Evolutionary conservation across 495 filamentous ascomycete genomes (phyloP).

Genomic region (Penicillium flavigenum): DNA sequence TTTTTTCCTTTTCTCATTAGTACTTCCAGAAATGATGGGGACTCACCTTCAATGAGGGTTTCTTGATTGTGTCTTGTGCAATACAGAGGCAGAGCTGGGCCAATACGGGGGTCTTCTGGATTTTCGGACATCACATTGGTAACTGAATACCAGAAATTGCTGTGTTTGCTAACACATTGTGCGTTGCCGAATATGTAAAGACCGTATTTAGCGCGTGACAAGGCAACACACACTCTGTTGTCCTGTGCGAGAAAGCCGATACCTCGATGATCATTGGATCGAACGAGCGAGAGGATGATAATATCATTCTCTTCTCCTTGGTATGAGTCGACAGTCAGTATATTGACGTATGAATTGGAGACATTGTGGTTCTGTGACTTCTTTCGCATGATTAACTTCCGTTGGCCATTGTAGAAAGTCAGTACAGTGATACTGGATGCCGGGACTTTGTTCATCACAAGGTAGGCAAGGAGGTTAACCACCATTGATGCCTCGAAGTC

Average conservation of each 20-base stretch:
- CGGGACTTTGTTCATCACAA: constrained; percentile 63
- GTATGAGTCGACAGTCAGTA: constrained; percentile 87
- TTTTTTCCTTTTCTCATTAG: constrained; percentile 3
- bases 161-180: constrained; percentile 41
- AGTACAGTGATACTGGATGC: constrained; percentile 72
- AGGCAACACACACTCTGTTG: constrained; percentile 82
- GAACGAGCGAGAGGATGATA: constrained; percentile 78
- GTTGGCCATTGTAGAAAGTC: constrained; percentile 90
- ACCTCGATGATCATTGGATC: constrained; percentile 56
- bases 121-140: constrained; percentile 31
- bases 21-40: background rate
- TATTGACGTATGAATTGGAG: constrained; percentile 52
- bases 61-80: constrained; percentile 41
- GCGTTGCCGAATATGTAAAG: constrained; percentile 89
- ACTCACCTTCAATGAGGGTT: constrained; percentile 33
- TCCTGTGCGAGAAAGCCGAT: constrained; percentile 73
- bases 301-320: constrained; percentile 95
- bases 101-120: constrained; percentile 28
- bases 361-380: constrained; percentile 37
- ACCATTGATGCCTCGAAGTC: constrained; percentile 76
- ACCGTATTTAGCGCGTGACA: constrained; percentile 81
- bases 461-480: constrained; percentile 66
- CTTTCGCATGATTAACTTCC: constrained; percentile 54
- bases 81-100: constrained; percentile 36
- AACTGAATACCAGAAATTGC: constrained; percentile 41